Evolutionary conservation across 2,329 filamentous ascomycete genomes (phyloP).

Genomic region (Raffaelea arxii): DNA sequence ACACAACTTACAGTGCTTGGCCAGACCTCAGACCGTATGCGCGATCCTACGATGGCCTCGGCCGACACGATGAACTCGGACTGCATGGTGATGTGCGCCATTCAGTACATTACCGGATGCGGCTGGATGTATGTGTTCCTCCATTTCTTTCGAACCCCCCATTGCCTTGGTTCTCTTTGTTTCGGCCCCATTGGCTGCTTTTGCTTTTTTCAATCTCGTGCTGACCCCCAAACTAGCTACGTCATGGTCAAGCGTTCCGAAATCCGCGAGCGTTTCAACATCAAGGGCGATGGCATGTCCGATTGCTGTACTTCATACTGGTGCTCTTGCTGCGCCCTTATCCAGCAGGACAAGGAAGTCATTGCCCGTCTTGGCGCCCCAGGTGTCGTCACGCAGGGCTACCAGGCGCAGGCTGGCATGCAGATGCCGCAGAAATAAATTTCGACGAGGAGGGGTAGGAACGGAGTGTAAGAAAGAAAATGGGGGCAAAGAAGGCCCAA

Average conservation of each 20-base stretch:
- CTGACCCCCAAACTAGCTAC: conserved; percentile 20
- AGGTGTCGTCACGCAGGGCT: conserved; percentile 17
- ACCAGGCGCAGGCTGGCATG: conserved; percentile 22
- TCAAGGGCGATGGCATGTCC: conserved; percentile 34
- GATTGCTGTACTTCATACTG: conserved; percentile 46
- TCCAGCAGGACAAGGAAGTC: conserved; percentile 51
- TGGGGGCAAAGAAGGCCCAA: background rate
- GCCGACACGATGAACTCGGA: conserved; percentile 31
- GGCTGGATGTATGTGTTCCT: conserved; percentile 29
- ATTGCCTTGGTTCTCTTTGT: background rate
- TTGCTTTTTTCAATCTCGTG: background rate
- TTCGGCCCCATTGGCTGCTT: background rate
- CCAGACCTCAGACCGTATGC: conserved; percentile 32
- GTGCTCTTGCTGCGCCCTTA: conserved; percentile 45
- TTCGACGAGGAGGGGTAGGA: too few relatives aligned
- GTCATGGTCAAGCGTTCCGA: conserved; percentile 43
- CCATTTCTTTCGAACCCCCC: too few relatives aligned
- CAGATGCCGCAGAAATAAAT: conserved; percentile 16
- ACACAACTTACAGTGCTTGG: conserved; percentile 26
- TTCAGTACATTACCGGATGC: conserved; percentile 29
- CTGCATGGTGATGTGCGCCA: conserved; percentile 28
- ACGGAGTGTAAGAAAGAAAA: too few relatives aligned
- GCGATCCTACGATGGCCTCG: conserved; percentile 30
- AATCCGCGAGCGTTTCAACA: conserved; percentile 42
- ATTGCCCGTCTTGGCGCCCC: conserved; percentile 17